Percentiles rank a stretch among this genome's conserved stretches.
These are phyloP conservation scores for Elsinoe fawcettii DNA, from an alignment of 2,329 filamentous ascomycete genomes.

Conservation along the genomic window DNA sequence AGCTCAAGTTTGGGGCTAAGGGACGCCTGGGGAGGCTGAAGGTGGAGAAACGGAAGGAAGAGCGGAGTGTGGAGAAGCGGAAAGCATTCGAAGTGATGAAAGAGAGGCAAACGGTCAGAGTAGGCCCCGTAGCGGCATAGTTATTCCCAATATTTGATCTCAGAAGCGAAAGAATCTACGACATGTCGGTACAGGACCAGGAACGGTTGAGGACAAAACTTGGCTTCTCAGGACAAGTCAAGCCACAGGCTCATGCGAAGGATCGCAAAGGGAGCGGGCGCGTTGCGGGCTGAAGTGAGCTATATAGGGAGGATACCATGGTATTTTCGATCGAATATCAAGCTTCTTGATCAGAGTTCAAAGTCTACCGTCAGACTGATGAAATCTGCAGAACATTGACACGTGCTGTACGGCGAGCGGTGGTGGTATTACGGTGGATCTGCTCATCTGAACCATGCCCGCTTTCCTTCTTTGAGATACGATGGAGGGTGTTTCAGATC, in stretches of 20 bases:
- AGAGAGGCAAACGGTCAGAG: constrained; percentile 37
- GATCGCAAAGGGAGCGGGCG: constrained; percentile 1
- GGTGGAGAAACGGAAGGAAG: constrained; percentile 15
- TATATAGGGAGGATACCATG: background rate
- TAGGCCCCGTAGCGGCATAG: constrained; percentile 37
- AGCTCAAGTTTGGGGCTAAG: constrained; percentile 74
- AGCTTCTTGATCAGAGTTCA: background rate
- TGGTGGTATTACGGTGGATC: background rate
- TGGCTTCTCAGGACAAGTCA: constrained; percentile 1
- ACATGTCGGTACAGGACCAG: background rate
- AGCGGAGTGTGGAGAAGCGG: constrained; percentile 32
- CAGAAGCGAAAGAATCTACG: background rate
- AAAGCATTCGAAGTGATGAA: constrained; percentile 33
- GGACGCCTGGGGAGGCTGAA: constrained; percentile 44
- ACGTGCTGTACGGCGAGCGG: background rate
- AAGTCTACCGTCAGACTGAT: constrained; percentile 3
- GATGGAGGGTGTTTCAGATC: constrained; percentile 10
- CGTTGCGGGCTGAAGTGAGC: background rate
- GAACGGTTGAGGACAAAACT: constrained; percentile 1
- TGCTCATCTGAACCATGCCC: background rate
- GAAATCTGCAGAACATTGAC: background rate
- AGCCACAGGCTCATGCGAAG: background rate
- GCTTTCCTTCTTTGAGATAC: background rate
- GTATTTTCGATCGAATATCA: too few species aligned
- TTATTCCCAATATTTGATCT: background rate